Evolutionary conservation across 202 grass and related monocot species (phyloP).

Genomic region (Schoenoplectus tabernaemontani): DNA sequence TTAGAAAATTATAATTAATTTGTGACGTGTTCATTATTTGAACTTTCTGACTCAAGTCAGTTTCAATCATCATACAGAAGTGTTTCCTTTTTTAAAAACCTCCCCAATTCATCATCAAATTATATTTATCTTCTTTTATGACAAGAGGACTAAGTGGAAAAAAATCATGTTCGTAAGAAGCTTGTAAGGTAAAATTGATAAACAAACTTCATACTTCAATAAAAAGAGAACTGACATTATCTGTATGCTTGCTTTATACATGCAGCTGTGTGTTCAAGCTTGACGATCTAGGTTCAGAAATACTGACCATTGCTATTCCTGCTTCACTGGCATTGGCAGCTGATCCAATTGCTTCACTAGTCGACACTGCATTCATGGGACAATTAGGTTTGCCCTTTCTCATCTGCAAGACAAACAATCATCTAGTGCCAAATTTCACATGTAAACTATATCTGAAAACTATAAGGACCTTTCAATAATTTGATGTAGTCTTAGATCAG

Average conservation of each 20-base stretch:
- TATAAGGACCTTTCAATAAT: too few species aligned
- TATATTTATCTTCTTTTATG: background rate
- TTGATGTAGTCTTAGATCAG: too few species aligned
- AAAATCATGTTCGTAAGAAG: too few species aligned
- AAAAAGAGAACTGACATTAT: background rate
- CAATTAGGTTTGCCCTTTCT: constrained; percentile 48
- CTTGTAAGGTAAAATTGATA: too few species aligned
- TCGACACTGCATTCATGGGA: constrained; percentile 92
- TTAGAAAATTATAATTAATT: background rate
- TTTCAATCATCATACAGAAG: constrained; percentile 1
- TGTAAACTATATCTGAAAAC: too few species aligned
- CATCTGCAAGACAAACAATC: background rate
- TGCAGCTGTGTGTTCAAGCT: constrained; percentile 78
- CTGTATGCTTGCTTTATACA: background rate
- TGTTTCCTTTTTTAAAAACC: background rate
- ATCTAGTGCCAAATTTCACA: too few species aligned
- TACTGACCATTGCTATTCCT: constrained; percentile 69
- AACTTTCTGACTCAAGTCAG: background rate
- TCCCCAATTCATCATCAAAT: background rate
- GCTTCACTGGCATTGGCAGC: constrained; percentile 82
- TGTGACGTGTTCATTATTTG: background rate
- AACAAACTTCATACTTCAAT: too few species aligned
- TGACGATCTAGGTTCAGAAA: constrained; percentile 74
- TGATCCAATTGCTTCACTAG: constrained; percentile 80
- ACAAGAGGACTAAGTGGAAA: background rate